Percentiles rank a stretch among this genome's conserved stretches.
These are phyloP conservation scores for Trypanosoma platydactyli DNA, from an alignment of 208 protist genomes.

Conservation along the genomic window DNA sequence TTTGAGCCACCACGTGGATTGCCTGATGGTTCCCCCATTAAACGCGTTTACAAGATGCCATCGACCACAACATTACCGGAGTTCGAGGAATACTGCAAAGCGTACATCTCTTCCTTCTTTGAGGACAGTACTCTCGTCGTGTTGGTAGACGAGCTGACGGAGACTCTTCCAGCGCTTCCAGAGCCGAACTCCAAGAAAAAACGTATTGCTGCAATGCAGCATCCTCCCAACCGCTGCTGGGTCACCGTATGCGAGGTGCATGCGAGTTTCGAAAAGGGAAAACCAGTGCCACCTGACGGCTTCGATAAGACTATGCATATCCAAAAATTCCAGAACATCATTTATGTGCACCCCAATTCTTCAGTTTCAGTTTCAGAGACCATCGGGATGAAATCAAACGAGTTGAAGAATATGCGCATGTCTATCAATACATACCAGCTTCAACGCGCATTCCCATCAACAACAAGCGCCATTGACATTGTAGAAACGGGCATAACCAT, in stretches of 20 bases:
- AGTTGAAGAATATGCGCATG: constrained; percentile 73
- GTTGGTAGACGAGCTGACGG: constrained; percentile 62
- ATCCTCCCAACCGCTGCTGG: constrained; percentile 73
- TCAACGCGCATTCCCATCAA: constrained; percentile 81
- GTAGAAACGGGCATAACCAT: constrained; percentile 41
- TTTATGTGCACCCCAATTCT: constrained; percentile 33
- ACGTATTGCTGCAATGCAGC: constrained; percentile 52
- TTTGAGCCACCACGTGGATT: constrained; percentile 58
- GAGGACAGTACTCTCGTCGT: constrained; percentile 55
- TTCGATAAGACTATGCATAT: constrained; percentile 75
- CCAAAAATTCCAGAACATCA: constrained; percentile 60
- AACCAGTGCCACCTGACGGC: constrained; percentile 42
- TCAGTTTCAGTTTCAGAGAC: neutral
- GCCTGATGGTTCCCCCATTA: constrained; percentile 51
- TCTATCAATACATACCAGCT: constrained; percentile 73
- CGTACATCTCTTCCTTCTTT: constrained; percentile 69
- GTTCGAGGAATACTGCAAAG: constrained; percentile 63
- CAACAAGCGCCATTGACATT: constrained; percentile 76
- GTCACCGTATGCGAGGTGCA: constrained; percentile 79
- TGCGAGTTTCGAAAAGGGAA: constrained; percentile 61
- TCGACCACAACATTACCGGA: constrained; percentile 39
- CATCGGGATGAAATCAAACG: constrained; percentile 20
- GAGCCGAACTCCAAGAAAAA: constrained; percentile 69
- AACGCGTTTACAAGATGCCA: constrained; percentile 87
- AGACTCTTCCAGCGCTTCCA: constrained; percentile 61